Base-by-base conservation (phyloP, 495 filamentous ascomycete genomes). In the Aspergillus bertholletiae region DNA sequence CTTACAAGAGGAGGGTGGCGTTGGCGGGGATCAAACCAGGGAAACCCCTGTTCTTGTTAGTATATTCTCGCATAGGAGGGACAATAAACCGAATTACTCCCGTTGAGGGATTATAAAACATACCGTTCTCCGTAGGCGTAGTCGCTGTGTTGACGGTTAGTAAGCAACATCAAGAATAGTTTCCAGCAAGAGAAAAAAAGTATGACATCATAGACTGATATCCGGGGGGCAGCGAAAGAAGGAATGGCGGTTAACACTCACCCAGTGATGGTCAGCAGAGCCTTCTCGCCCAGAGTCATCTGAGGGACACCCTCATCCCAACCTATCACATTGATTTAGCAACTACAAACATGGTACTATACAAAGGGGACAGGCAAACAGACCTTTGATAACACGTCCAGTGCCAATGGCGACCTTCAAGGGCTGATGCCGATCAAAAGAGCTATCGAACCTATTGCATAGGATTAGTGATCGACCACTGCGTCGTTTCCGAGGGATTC, bases 221-320 rank as follows among this genome's bases (percentile, higher is more conserved):
- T 23, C 13, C 2, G 32, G 22, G 30, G 46, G 46, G 4, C 55
- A 34, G 37, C 18, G 46, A 35, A 56, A 52, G 58, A 8, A 34
- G 6, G 13, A 34, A 13, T 5, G 9, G 9, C 9, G 27, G 9
- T 28, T 11, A 11, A 63, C 55, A 71, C 84, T 67, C 77, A 92
- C 90, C 81, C 80, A 24, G 83, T 79, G 58, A 94, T 94, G 30
- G 84, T 88, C 55, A 96, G 73, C 17, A 84, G 85, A 22, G 88
- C 84, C 70, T 85, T 88, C 78, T 95, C 89, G 58, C 90, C 90
- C 9, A 90, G 74, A 58, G 77, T 85, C 88, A 96, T 93, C 55
- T 82, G 74, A 21, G 81, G 71, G 26, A 96, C 89, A 54, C 87
- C 90, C 76, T 92, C 84, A 57, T 96, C 90, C 90, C 90, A 96